Evolutionary conservation across 495 filamentous ascomycete species (phyloP).

Genomic region (Hyaloscypha hepaticicola): DNA sequence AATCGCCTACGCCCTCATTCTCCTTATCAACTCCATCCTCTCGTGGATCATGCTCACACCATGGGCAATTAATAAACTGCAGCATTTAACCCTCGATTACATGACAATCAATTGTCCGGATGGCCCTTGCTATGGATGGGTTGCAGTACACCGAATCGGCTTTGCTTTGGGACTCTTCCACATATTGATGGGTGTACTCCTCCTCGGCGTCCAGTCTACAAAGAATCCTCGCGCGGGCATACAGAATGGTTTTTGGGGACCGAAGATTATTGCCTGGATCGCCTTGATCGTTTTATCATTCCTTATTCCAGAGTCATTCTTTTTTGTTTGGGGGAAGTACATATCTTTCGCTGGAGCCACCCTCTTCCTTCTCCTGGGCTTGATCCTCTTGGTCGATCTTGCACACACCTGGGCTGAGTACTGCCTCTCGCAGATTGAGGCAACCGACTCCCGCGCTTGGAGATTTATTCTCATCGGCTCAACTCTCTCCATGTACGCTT

Average conservation of each 20-base stretch:
- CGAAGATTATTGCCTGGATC: constrained; percentile 78
- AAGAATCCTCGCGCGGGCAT: constrained; percentile 83
- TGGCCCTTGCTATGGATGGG: constrained; percentile 90
- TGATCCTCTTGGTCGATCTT: constrained; percentile 91
- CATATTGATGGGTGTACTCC: constrained; percentile 73
- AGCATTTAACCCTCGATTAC: constrained; percentile 89
- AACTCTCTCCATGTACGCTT: constrained; percentile 90
- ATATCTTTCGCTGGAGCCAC: constrained; percentile 86
- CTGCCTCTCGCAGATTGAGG: constrained; percentile 90
- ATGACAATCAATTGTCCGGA: constrained; percentile 89
- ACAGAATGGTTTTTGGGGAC: constrained; percentile 94
- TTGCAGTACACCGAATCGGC: constrained; percentile 95
- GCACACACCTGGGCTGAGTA: constrained; percentile 98
- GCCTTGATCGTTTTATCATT: constrained; percentile 85
- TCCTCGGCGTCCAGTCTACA: constrained; percentile 85
- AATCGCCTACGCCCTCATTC: constrained; percentile 95
- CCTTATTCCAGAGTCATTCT: constrained; percentile 93
- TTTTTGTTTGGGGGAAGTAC: constrained; percentile 94
- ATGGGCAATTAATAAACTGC: constrained; percentile 94
- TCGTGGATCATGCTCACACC: constrained; percentile 99
- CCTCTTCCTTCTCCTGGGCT: constrained; percentile 88
- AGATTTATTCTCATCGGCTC: constrained; percentile 84
- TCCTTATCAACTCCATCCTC: constrained; percentile 91
- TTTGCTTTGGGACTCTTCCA: constrained; percentile 96
- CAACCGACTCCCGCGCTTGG: constrained; percentile 82